phyloP scores from a whole-genome alignment of 2,329 filamentous ascomycete genomes.

The Nigrospora sphaerica region DNA sequence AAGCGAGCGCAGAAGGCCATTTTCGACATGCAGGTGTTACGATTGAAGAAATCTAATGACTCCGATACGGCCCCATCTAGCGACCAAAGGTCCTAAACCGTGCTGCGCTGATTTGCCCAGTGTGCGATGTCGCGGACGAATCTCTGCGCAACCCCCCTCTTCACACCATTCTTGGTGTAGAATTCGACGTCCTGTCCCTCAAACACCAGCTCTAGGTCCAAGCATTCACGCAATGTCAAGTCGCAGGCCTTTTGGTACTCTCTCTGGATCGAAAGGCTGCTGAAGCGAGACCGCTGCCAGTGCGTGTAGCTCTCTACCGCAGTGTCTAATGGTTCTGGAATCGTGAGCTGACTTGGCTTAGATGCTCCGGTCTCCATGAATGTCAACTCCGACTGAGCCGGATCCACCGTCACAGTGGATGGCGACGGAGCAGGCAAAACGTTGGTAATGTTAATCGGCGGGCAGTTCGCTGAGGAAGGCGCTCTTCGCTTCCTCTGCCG shows the following conservation, averaged over 20 bases:
- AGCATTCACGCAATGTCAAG: conserved; percentile 2
- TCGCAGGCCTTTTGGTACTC: background rate
- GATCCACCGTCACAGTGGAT: background rate
- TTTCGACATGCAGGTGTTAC: conserved; percentile 11
- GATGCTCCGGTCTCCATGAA: no score
- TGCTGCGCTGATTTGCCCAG: conserved; percentile 7
- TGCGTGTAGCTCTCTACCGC: background rate
- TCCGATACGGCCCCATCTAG: background rate
- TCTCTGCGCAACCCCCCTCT: conserved; percentile 17
- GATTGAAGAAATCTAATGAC: conserved; percentile 7
- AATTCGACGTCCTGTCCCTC: conserved; percentile 20
- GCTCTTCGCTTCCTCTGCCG: background rate
- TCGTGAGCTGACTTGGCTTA: background rate
- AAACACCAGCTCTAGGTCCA: conserved; percentile 19
- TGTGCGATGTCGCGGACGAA: conserved; percentile 21
- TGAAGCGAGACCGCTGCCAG: background rate
- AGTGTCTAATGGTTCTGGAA: background rate
- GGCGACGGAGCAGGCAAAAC: background rate
- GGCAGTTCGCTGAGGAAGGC: background rate
- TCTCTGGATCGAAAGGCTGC: background rate
- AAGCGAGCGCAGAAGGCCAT: conserved; percentile 12
- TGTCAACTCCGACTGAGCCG: no score
- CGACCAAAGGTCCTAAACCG: background rate
- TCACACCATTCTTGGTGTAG: conserved; percentile 20
- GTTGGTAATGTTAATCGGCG: background rate